phyloP scores from a whole-genome alignment of 2,329 filamentous ascomycete species.

The Nemania abortiva region DNA sequence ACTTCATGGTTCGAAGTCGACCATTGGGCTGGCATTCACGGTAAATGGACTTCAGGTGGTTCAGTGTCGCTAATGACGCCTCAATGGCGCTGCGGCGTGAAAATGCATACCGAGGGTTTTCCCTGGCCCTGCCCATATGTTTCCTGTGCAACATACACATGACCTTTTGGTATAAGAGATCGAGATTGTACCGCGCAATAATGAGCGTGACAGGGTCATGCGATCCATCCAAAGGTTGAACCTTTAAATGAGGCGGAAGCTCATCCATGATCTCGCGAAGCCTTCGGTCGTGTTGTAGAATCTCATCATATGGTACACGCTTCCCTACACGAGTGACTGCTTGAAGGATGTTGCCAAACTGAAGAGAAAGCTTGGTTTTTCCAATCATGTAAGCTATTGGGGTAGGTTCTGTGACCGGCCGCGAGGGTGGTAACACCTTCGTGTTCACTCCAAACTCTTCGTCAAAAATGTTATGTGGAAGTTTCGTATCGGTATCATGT shows the following conservation, averaged over 20 bases:
- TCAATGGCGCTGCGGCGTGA: conserved; percentile 88
- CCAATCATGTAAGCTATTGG: conserved; percentile 83
- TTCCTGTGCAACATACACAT: conserved; percentile 90
- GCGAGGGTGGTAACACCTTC: conserved; percentile 74
- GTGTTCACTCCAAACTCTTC: conserved; percentile 80
- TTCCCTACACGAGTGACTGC: conserved; percentile 68
- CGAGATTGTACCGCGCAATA: conserved; percentile 85
- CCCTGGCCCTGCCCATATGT: conserved; percentile 81
- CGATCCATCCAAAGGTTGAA: conserved; percentile 80
- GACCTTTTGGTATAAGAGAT: conserved; percentile 88
- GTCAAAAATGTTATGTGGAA: conserved; percentile 83
- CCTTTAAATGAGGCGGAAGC: conserved; percentile 82
- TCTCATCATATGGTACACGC: conserved; percentile 71
- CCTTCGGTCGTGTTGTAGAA: conserved; percentile 71
- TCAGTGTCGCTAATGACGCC: conserved; percentile 83
- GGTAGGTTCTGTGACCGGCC: conserved; percentile 77
- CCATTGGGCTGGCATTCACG: conserved; percentile 79
- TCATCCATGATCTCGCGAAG: conserved; percentile 72
- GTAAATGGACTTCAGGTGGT: conserved; percentile 80
- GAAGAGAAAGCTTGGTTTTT: conserved; percentile 75
- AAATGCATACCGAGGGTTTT: conserved; percentile 84
- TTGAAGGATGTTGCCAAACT: conserved; percentile 79
- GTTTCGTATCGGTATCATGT: conserved; percentile 78
- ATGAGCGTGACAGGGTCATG: conserved; percentile 86
- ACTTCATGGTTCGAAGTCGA: conserved; percentile 78